Base-by-base conservation (phyloP, 2,329 filamentous ascomycete species). In the Botrytis paeoniae region DNA sequence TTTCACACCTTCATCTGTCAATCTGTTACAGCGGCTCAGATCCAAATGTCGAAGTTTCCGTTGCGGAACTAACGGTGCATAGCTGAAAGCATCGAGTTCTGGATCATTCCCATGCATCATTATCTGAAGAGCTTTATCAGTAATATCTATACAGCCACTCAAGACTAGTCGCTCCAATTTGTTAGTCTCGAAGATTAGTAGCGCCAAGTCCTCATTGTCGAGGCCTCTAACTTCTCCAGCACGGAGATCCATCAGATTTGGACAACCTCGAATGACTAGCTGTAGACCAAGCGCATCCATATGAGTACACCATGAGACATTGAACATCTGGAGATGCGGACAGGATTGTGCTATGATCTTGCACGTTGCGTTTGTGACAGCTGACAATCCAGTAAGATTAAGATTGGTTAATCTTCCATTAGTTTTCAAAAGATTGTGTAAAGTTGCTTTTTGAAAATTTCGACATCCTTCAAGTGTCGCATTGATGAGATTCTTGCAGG, bases 301-400 rank as follows among this genome's bases (percentile, higher is more conserved):
- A 74, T 94, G 92, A 76, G 90, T 91, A 83, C 96, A 99, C 94
- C 95, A 98, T 0, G 94, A 97, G 32, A 98, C 89, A 78, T 98
- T 97, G 76, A 98, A 87, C 72, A 89, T 87, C 81, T 97, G 91
- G n/a, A 99, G 85, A 66, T 91, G 90, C 1, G 91, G 90, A 78
- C 95, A 98, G 57, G 91, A 91, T 70, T 92, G 86, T 0, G 93
- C 91, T 74, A 99, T 92, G 74, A 97, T 93, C 79, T 91, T 93
- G 88, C 97, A 95, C 0, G 93, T 93, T 35, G 89, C 89, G 80
- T 97, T 97, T 43, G 91, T 94, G 22, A 95, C 92, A 20, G 91
- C 91, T 2, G 89, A 85, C 75, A 98, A 86, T 0, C 94, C 95
- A 2, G 93, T 93, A 54, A 99, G 84, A 79, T 98, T 98, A 78